Evolutionary conservation across 2,329 filamentous ascomycete species (phyloP).

Genomic region (Fusarium verticillioides): DNA sequence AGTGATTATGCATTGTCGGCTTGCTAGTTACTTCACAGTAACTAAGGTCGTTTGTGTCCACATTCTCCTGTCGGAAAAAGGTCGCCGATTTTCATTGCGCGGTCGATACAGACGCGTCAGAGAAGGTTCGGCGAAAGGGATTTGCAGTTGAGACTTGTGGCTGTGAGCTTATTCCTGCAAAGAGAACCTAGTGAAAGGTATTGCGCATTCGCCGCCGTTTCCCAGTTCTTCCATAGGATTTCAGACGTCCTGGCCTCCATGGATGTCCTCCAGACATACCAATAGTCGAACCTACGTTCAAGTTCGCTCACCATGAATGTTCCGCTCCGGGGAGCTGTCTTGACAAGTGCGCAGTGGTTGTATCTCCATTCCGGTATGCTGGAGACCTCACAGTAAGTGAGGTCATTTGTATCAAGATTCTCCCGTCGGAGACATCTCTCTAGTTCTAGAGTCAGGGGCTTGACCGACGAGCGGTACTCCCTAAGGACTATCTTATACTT

Average conservation of each 20-base stretch:
- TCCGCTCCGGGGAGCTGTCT: not conserved
- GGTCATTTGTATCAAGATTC: accelerated
- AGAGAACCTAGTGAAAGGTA: too few species aligned
- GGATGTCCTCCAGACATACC: not conserved
- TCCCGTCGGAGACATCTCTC: not conserved
- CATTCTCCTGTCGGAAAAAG: not conserved
- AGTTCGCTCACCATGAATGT: not conserved
- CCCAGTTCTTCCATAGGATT: too few species aligned
- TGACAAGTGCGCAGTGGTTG: accelerated
- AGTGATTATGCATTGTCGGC: not conserved
- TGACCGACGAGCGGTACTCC: not conserved
- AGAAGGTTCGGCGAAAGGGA: too few species aligned
- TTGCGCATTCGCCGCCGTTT: too few species aligned
- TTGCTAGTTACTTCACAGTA: not conserved
- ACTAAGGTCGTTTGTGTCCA: not conserved
- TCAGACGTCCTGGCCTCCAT: not conserved
- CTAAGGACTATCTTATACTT: not conserved
- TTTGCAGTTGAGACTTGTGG: too few species aligned
- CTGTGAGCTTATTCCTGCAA: too few species aligned
- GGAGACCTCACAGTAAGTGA: not conserved
- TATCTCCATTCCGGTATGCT: accelerated
- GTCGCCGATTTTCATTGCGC: too few species aligned
- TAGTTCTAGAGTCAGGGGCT: not conserved
- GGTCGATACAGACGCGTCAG: too few species aligned
- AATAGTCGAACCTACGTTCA: not conserved